phyloP scores from a whole-genome alignment of 495 filamentous ascomycete genomes.

The Hypoxylon fragiforme region DNA sequence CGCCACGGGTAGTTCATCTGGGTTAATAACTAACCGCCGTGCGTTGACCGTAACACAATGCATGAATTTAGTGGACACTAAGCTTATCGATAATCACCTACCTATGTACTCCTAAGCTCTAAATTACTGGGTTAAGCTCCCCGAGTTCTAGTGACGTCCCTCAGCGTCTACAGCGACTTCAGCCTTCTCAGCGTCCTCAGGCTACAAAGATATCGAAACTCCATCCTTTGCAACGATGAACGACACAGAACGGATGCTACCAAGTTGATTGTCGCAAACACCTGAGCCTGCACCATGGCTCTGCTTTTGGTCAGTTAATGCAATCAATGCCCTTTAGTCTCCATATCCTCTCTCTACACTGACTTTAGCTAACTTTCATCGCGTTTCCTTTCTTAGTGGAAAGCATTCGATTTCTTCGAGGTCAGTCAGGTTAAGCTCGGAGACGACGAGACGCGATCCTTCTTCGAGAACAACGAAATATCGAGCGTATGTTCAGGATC shows the following conservation, averaged over 20 bases:
- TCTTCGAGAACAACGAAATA: slow-evolving; percentile 54
- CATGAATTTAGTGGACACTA: too few relatives aligned
- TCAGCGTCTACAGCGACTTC: neutral
- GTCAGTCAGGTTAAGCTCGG: slow-evolving; percentile 79
- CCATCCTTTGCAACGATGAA: slow-evolving; percentile 15
- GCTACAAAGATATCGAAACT: slow-evolving; percentile 6
- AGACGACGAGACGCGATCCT: slow-evolving; percentile 62
- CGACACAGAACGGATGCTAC: slow-evolving; percentile 8
- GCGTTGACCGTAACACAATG: too few relatives aligned
- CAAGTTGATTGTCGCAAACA: slow-evolving; percentile 25
- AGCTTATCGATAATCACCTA: slow-evolving; percentile 18
- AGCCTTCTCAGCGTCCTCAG: neutral
- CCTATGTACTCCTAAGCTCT: neutral
- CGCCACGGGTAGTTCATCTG: too few relatives aligned
- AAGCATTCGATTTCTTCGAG: slow-evolving; percentile 99
- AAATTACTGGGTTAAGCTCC: neutral
- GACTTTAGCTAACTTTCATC: too few relatives aligned
- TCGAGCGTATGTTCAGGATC: slow-evolving; percentile 78
- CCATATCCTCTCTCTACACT: too few relatives aligned
- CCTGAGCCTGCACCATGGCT: slow-evolving; percentile 32
- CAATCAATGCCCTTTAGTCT: too few relatives aligned
- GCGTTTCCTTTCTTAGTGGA: slow-evolving; percentile 84
- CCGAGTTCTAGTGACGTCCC: too few relatives aligned
- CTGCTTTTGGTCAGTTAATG: slow-evolving; percentile 35
- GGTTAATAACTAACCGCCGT: too few relatives aligned